A percentile compares a stretch with the other conserved stretches of the same genome.
These are phyloP conservation scores for Corymbia calophylla DNA, from an alignment of 441 rosid genomes.

Conservation along the genomic window DNA sequence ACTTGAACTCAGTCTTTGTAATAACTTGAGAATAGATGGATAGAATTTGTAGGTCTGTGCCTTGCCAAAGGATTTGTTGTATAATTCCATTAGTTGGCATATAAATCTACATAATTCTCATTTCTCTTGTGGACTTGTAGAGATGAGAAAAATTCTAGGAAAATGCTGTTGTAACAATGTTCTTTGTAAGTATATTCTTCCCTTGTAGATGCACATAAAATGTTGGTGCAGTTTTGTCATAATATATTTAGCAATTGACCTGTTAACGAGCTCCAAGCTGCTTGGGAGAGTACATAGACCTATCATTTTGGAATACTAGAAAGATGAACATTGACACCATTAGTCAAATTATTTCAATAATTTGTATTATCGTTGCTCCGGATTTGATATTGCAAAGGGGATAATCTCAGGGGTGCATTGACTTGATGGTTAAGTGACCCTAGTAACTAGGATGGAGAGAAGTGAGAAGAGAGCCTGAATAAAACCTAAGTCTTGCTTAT, in stretches of 20 bases:
- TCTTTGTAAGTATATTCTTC: too few species aligned
- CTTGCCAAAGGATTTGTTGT: not conserved
- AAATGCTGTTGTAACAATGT: too few species aligned
- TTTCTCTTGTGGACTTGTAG: not conserved
- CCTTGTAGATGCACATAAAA: not conserved
- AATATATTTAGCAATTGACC: too few species aligned
- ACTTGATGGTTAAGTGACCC: not conserved
- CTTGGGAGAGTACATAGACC: too few species aligned
- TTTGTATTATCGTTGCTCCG: too few species aligned
- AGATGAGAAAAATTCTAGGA: not conserved
- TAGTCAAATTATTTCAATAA: too few species aligned
- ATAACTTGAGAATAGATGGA: slow-evolving; percentile 75
- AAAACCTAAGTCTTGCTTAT: not conserved
- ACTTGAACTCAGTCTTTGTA: slow-evolving; percentile 81
- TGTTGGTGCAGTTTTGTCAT: not conserved
- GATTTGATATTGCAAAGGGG: not conserved
- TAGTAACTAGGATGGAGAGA: too few species aligned
- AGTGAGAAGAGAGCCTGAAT: not conserved
- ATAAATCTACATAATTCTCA: slow-evolving; percentile 12
- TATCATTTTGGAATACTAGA: not conserved
- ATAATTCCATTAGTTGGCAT: not conserved
- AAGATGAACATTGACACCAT: not conserved
- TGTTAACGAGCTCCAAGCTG: too few species aligned
- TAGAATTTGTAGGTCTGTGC: not conserved
- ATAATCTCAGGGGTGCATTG: not conserved